phyloP scores from a whole-genome alignment of 805 yeast species.

The Teunomyces pallodes region DNA sequence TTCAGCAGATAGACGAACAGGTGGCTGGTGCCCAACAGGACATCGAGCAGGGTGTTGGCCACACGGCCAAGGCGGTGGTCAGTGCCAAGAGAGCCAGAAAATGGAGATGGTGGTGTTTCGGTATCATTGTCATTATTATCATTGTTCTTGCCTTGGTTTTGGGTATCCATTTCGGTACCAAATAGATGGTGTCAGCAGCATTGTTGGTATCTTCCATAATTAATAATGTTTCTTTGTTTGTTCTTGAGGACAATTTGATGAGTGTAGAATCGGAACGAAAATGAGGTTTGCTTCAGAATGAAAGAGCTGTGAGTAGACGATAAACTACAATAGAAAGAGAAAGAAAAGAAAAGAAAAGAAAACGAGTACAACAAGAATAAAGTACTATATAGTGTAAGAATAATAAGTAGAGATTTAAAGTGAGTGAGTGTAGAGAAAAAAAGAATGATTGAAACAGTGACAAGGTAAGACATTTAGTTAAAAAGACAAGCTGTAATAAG shows the following conservation, averaged over 20 bases:
- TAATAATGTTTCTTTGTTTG: constrained; percentile 1
- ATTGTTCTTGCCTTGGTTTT: constrained; percentile 65
- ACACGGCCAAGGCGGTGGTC: constrained; percentile 84
- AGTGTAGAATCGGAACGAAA: too few species aligned
- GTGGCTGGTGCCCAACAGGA: constrained; percentile 83
- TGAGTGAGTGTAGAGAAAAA: too few species aligned
- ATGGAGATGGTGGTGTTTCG: constrained; percentile 83
- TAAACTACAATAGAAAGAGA: too few species aligned
- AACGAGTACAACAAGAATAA: too few species aligned
- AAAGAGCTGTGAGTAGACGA: too few species aligned
- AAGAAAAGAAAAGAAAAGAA: too few species aligned
- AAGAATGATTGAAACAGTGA: too few species aligned
- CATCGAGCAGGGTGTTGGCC: constrained; percentile 91
- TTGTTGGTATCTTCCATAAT: constrained; percentile 2
- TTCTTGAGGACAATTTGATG: not conserved
- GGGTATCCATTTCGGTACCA: constrained; percentile 55
- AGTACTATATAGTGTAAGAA: too few species aligned
- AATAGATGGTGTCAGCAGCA: constrained; percentile 4
- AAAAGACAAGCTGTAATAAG: too few species aligned
- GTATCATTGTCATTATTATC: constrained; percentile 58
- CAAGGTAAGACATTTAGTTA: too few species aligned
- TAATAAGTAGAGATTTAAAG: too few species aligned
- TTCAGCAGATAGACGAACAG: constrained; percentile 78
- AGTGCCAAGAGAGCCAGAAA: constrained; percentile 87
- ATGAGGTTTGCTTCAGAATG: too few species aligned